A percentile compares a stretch with the other conserved stretches of the same genome.
These are phyloP conservation scores for Verticillium alfalfae DNA, from an alignment of 2,329 filamentous ascomycete species.

Conservation along the genomic window DNA sequence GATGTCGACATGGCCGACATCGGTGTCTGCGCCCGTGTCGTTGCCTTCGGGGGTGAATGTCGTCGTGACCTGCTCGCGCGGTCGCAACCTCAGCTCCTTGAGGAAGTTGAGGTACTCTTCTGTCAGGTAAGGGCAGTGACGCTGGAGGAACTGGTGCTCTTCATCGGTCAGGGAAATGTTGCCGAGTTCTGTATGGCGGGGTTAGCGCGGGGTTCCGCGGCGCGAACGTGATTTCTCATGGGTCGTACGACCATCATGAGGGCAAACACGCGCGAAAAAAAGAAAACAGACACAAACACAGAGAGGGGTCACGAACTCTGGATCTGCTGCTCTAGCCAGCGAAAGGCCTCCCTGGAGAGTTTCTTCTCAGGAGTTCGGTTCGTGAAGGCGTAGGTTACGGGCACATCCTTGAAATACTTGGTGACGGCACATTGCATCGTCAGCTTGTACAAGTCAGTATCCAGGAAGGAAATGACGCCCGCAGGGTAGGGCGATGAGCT, in stretches of 20 bases:
- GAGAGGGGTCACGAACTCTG: conserved; percentile 47
- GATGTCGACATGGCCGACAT: conserved; percentile 71
- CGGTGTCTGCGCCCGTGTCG: conserved; percentile 57
- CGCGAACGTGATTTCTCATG: background rate
- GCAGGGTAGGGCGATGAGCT: conserved; percentile 63
- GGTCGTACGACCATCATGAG: background rate
- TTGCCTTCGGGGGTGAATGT: conserved; percentile 54
- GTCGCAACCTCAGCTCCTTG: conserved; percentile 73
- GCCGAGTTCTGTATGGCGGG: conserved; percentile 58
- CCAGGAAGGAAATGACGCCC: conserved; percentile 76
- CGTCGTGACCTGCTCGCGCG: conserved; percentile 71
- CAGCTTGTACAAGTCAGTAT: conserved; percentile 87
- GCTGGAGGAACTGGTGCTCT: conserved; percentile 73
- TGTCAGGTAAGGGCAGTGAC: conserved; percentile 75
- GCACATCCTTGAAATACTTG: conserved; percentile 79
- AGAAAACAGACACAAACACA: background rate
- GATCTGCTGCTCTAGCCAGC: conserved; percentile 81
- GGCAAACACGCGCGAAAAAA: background rate
- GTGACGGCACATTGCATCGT: conserved; percentile 98
- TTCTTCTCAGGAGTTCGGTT: conserved; percentile 95
- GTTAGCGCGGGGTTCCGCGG: background rate
- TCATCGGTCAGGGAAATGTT: conserved; percentile 74
- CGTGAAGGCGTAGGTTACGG: conserved; percentile 89
- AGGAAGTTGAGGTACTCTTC: conserved; percentile 76
- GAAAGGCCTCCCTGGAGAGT: conserved; percentile 74